Conservation (phyloP, 805 yeast species). For the Yamadazyma phyllophila region DNA sequence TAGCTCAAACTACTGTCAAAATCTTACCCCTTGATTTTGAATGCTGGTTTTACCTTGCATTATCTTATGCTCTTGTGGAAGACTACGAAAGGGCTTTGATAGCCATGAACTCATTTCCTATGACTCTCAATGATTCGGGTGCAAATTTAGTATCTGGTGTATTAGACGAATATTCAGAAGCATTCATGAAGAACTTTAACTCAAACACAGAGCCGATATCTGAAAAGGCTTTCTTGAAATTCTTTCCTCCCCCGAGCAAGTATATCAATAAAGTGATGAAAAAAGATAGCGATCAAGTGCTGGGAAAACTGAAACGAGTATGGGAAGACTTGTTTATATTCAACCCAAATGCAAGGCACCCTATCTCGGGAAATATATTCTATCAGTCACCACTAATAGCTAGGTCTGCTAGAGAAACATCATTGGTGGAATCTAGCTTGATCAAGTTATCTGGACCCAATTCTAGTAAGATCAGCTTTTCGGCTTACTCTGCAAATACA, state of each 20-base stretch:
- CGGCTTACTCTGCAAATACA: conserved; percentile 31
- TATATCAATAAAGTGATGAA: background rate
- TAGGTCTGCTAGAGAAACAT: conserved; percentile 30
- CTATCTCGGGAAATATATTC: conserved; percentile 33
- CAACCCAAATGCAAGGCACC: conserved; percentile 33
- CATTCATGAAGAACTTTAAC: conserved; percentile 18
- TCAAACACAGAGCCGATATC: conserved; percentile 22
- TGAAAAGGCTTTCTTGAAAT: conserved; percentile 25
- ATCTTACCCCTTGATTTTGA: conserved; percentile 75
- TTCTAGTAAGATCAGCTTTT: conserved; percentile 24
- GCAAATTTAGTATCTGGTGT: conserved; percentile 21
- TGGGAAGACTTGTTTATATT: conserved; percentile 33
- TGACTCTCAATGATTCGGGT: conserved; percentile 40
- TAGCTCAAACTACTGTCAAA: conserved; percentile 60
- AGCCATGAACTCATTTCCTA: conserved; percentile 71
- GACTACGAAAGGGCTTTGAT: conserved; percentile 61
- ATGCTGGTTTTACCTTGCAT: conserved; percentile 65
- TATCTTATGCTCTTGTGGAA: conserved; percentile 54
- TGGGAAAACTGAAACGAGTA: conserved; percentile 29
- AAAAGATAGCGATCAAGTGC: background rate
- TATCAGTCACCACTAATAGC: conserved; percentile 35
- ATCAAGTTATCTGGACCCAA: conserved; percentile 27
- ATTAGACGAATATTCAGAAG: conserved; percentile 23
- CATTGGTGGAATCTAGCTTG: conserved; percentile 33
- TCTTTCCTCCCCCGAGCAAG: conserved; percentile 28